Evolutionary conservation across 257 asterid species (phyloP).

Genomic region (Misopates orontium): DNA sequence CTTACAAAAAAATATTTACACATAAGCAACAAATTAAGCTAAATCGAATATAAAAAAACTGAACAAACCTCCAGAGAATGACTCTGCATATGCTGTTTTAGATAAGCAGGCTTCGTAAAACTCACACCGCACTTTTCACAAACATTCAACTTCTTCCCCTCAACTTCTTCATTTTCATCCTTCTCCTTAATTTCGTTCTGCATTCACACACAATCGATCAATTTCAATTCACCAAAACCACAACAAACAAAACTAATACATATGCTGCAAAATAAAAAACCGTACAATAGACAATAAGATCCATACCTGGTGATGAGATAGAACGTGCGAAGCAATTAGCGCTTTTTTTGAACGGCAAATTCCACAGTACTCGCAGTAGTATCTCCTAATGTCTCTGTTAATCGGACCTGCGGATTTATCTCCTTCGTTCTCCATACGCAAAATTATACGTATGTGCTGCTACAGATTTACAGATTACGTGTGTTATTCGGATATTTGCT

Average conservation of each 20-base stretch:
- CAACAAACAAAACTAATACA: background rate
- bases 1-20: too few relatives aligned
- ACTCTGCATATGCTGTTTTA: constrained; percentile 90
- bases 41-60: too few relatives aligned
- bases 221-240: background rate
- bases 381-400: constrained; percentile 71
- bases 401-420: constrained; percentile 38
- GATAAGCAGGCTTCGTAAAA: constrained; percentile 78
- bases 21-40: too few relatives aligned
- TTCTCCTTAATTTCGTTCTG: constrained; percentile 45
- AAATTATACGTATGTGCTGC: too few relatives aligned
- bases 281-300: too few relatives aligned
- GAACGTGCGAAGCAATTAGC: constrained; percentile 66
- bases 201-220: constrained; percentile 13
- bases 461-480: background rate
- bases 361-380: constrained; percentile 82
- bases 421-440: constrained; percentile 26
- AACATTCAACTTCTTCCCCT: constrained; percentile 35
- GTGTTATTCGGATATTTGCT: background rate
- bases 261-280: too few relatives aligned
- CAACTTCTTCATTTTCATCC: constrained; percentile 27
- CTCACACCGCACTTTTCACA: constrained; percentile 74
- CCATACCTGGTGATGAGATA: constrained; percentile 62
- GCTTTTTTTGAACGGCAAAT: constrained; percentile 84
- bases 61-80: constrained; percentile 92